These are phyloP conservation scores for Venturia asperata DNA, from an alignment of 2,329 filamentous ascomycete species.

Conservation along the genomic window DNA sequence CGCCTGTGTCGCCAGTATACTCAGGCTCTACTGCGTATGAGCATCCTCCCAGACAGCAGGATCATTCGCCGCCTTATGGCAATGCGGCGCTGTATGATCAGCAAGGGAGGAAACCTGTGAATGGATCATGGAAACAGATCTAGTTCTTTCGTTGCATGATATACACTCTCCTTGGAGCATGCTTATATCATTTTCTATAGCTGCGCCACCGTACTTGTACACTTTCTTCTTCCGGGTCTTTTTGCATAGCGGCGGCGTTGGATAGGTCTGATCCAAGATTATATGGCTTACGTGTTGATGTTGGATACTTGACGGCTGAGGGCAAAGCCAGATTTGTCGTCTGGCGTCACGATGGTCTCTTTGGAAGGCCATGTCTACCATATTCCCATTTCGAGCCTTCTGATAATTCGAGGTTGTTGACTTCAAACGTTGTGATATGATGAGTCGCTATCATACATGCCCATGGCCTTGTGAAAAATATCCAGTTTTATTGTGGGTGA, in stretches of 20 bases:
- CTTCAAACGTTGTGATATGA: not conserved
- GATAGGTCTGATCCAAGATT: not conserved
- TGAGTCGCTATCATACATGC: too few relatives aligned
- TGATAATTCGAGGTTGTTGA: not conserved
- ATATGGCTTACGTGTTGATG: conserved; percentile 2
- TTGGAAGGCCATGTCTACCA: not conserved
- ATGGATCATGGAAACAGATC: conserved; percentile 26
- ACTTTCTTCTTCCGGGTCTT: not conserved
- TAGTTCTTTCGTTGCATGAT: conserved; percentile 19
- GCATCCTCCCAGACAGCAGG: conserved; percentile 5
- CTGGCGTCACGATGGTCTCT: not conserved
- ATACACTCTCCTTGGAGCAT: not conserved
- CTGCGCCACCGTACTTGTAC: not conserved
- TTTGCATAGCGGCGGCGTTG: conserved; percentile 13
- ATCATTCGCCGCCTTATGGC: conserved; percentile 22
- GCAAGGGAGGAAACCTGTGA: conserved; percentile 23
- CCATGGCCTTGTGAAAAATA: too few relatives aligned
- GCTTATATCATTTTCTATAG: not conserved
- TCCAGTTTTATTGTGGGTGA: not conserved
- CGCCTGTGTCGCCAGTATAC: not conserved
- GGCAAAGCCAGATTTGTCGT: not conserved
- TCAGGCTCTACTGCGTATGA: conserved; percentile 17
- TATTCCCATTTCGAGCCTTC: not conserved
- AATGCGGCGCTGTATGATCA: conserved; percentile 22
- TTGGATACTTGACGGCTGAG: conserved; percentile 12